Evolutionary conservation across 805 yeast species (phyloP).

Genomic region (Priceomyces melissophilus): DNA sequence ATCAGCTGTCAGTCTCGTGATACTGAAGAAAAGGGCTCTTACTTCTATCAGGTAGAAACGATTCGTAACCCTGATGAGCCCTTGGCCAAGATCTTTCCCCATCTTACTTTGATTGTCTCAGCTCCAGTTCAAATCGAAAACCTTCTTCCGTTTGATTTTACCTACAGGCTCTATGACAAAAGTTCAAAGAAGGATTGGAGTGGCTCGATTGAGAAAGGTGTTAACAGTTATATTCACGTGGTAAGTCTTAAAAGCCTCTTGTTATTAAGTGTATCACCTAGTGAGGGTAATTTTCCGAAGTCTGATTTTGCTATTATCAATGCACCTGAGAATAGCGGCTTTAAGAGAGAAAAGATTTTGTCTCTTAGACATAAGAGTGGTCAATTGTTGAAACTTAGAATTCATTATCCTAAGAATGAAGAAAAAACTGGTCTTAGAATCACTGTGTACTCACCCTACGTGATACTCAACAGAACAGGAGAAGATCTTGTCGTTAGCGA

Average conservation of each 20-base stretch:
- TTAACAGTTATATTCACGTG: constrained; percentile 70
- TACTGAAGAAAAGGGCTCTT: constrained; percentile 40
- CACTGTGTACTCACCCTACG: constrained; percentile 78
- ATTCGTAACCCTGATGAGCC: constrained; percentile 64
- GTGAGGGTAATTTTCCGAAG: constrained; percentile 55
- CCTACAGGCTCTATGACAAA: constrained; percentile 74
- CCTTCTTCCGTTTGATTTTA: constrained; percentile 75
- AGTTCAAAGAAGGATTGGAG: constrained; percentile 65
- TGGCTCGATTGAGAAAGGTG: constrained; percentile 60
- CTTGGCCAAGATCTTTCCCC: constrained; percentile 74
- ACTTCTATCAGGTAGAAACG: constrained; percentile 73
- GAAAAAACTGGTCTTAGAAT: constrained; percentile 60
- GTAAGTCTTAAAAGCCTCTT: constrained; percentile 71
- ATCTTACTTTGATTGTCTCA: constrained; percentile 68
- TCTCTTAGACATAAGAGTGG: constrained; percentile 58
- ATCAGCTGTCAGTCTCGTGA: constrained; percentile 55
- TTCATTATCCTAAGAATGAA: constrained; percentile 57
- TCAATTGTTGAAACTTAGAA: constrained; percentile 58
- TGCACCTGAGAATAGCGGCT: constrained; percentile 49
- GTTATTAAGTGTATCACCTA: constrained; percentile 65
- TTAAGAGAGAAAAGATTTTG: constrained; percentile 53
- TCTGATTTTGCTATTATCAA: constrained; percentile 77
- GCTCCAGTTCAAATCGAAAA: constrained; percentile 88
- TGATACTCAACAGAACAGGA: constrained; percentile 78
- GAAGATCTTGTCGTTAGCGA: constrained; percentile 56